phyloP scores from a whole-genome alignment of 2,329 filamentous ascomycete species.

The Metarhizium humberi region DNA sequence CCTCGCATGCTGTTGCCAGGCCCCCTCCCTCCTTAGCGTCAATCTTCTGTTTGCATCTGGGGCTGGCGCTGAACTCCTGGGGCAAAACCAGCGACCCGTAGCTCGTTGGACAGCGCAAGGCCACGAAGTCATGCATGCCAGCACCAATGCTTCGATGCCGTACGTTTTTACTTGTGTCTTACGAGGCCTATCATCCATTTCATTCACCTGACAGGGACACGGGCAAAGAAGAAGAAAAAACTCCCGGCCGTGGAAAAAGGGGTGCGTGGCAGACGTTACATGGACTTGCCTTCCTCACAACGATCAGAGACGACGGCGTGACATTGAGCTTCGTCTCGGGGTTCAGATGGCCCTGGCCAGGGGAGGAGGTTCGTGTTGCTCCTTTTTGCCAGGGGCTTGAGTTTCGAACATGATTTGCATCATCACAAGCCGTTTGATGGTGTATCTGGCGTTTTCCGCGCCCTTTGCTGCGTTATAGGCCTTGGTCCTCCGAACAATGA shows the following conservation, averaged over 20 bases:
- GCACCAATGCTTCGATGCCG: conserved; percentile 8
- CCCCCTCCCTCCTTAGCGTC: neutral
- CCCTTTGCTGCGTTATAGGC: neutral
- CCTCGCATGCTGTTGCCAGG: neutral
- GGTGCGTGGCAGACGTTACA: neutral
- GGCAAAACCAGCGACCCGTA: neutral
- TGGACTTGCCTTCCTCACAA: neutral
- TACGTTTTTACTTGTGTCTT: conserved; percentile 1
- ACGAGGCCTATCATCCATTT: conserved; percentile 2
- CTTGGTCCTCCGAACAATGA: neutral
- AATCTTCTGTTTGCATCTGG: neutral
- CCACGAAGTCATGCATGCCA: conserved; percentile 22
- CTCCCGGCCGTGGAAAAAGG: neutral
- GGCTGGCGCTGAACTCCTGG: neutral
- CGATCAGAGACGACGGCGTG: neutral
- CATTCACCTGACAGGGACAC: neutral
- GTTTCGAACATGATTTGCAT: conserved; percentile 3
- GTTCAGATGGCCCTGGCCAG: neutral
- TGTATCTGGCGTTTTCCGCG: neutral
- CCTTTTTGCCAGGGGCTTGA: neutral
- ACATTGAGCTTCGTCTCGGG: conserved; percentile 1
- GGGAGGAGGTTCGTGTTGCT: neutral
- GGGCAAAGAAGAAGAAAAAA: neutral
- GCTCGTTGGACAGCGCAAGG: conserved; percentile 14
- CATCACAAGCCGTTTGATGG: neutral